These are phyloP conservation scores for Cornus kousa DNA, from an alignment of 148 eudicot species.

Conservation along the genomic window DNA sequence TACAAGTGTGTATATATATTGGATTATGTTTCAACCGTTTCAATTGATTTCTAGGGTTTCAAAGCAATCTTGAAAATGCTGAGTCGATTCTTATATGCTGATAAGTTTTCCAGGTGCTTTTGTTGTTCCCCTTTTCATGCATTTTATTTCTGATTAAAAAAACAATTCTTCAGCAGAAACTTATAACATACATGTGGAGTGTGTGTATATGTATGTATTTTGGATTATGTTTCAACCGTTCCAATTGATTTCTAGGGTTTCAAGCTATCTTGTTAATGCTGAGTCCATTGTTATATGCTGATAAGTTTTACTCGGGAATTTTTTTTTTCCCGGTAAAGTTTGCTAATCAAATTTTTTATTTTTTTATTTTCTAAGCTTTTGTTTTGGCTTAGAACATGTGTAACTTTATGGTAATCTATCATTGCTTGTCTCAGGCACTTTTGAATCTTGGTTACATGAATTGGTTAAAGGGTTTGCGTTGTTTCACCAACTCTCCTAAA, in stretches of 20 bases:
- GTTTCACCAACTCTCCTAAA: neutral
- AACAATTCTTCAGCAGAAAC: too few relatives aligned
- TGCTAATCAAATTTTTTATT: too few relatives aligned
- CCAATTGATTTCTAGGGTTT: constrained; percentile 13
- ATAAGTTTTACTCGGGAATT: neutral
- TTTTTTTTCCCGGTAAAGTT: neutral
- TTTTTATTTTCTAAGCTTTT: too few relatives aligned
- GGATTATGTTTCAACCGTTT: too few relatives aligned
- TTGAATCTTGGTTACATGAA: constrained; percentile 20
- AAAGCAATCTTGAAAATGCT: too few relatives aligned
- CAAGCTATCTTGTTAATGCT: neutral
- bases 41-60: too few relatives aligned
- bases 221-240: neutral
- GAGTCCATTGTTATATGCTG: neutral
- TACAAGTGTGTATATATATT: too few relatives aligned
- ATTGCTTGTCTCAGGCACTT: neutral
- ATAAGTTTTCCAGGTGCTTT: neutral
- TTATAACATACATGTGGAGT: neutral
- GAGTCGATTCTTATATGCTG: too few relatives aligned
- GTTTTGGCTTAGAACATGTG: neutral
- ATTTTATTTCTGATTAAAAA: neutral
- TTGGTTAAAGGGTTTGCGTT: constrained; percentile 24
- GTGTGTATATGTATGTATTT: neutral
- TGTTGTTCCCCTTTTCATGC: neutral
- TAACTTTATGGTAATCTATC: neutral